Conservation (phyloP, 2,329 filamentous ascomycete species). For the Thelonectria blattea region DNA sequence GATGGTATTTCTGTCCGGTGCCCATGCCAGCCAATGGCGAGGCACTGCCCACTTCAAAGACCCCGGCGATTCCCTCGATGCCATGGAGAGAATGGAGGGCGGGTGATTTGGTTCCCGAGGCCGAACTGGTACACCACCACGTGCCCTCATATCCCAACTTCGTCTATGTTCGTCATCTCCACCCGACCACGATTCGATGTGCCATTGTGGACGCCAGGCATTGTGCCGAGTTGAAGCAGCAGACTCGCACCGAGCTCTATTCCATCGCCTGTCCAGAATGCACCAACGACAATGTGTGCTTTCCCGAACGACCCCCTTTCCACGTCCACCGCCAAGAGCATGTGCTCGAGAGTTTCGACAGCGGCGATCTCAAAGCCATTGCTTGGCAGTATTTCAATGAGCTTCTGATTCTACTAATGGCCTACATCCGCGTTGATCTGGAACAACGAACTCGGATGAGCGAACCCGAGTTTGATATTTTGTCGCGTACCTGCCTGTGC, state of each 20-base stretch:
- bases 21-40: not conserved
- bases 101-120: not conserved
- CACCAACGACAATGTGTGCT: slow-evolving; percentile 20
- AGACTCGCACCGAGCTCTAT: slow-evolving; percentile 23
- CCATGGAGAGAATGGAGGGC: not conserved
- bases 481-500: not conserved
- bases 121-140: not conserved
- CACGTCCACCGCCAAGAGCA: not conserved
- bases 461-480: not conserved
- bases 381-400: not conserved
- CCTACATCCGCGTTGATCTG: not conserved
- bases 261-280: slow-evolving; percentile 21
- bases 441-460: too few relatives aligned
- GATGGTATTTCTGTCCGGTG: slow-evolving; percentile 26
- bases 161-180: slow-evolving; percentile 19
- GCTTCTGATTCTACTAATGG: not conserved
- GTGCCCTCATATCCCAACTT: not conserved
- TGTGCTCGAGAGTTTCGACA: not conserved
- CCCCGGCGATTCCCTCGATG: not conserved
- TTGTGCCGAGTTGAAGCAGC: slow-evolving; percentile 4
- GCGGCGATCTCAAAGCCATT: not conserved
- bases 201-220: not conserved
- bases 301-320: slow-evolving; percentile 8
- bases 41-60: not conserved
- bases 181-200: slow-evolving; percentile 24